Conservation (phyloP, 768 basidiomycete genomes). For the Mycena capillaripes region DNA sequence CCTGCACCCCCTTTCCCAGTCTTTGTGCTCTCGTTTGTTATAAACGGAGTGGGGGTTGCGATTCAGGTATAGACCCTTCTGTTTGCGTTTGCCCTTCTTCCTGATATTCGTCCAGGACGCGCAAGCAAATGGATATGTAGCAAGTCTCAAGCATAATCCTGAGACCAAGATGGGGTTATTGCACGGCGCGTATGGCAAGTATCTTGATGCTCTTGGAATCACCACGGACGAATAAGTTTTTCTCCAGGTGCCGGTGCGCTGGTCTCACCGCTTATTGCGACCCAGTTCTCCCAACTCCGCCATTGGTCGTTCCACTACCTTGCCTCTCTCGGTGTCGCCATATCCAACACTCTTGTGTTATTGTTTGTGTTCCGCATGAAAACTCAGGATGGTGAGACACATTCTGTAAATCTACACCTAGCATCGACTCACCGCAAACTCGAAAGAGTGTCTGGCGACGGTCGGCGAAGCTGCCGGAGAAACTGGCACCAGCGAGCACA, state of each 20-base stretch:
- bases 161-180: slow-evolving; percentile 79
- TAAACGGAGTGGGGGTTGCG: slow-evolving; percentile 60
- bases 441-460: slow-evolving; percentile 64
- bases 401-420: not conserved
- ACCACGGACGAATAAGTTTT: not conserved
- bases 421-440: not conserved
- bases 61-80: slow-evolving; percentile 54
- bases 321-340: slow-evolving; percentile 74
- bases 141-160: slow-evolving; percentile 66
- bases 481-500: slow-evolving; percentile 52
- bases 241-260: slow-evolving; percentile 74
- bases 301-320: slow-evolving; percentile 89
- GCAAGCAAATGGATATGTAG: slow-evolving; percentile 80
- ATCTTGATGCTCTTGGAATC: not conserved
- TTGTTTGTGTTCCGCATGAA: slow-evolving; percentile 75
- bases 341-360: slow-evolving; percentile 67
- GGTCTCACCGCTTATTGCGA: slow-evolving; percentile 80
- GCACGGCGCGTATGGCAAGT: slow-evolving; percentile 74
- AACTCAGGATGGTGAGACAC: slow-evolving; percentile 71
- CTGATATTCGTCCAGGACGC: slow-evolving; percentile 64
- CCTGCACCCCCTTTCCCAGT: slow-evolving; percentile 75
- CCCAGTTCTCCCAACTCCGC: slow-evolving; percentile 77
- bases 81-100: not conserved
- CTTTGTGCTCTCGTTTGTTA: slow-evolving; percentile 63
- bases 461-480: slow-evolving; percentile 65